These are phyloP conservation scores for Schwanniomyces sp. DNA, from an alignment of 805 yeast species.

Conservation along the genomic window DNA sequence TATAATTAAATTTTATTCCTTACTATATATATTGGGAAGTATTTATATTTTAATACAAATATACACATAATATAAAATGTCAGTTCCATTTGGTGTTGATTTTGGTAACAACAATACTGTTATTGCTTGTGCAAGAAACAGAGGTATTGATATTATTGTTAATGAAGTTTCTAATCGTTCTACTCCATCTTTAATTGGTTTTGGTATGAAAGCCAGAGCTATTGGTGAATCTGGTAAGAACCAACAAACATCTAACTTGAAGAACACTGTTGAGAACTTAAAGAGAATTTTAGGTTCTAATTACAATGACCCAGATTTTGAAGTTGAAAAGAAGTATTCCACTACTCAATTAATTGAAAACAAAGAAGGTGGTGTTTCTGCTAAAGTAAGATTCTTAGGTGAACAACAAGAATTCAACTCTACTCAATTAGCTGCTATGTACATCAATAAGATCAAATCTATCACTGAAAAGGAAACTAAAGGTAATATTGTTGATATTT, in stretches of 20 bases:
- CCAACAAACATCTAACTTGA: slow-evolving; percentile 93
- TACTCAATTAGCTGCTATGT: slow-evolving; percentile 93
- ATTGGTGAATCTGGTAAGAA: slow-evolving; percentile 96
- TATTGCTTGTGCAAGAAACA: slow-evolving; percentile 92
- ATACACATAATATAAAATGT: slow-evolving; percentile 47
- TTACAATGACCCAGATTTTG: slow-evolving; percentile 73
- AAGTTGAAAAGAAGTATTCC: slow-evolving; percentile 69
- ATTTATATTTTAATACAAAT: not conserved
- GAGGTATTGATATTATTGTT: slow-evolving; percentile 97
- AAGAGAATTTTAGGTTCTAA: slow-evolving; percentile 89
- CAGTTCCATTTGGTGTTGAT: slow-evolving; percentile 96
- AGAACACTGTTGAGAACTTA: slow-evolving; percentile 93
- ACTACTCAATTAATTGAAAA: slow-evolving; percentile 70
- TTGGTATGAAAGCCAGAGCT: slow-evolving; percentile 84
- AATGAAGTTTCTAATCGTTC: slow-evolving; percentile 98
- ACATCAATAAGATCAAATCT: slow-evolving; percentile 83
- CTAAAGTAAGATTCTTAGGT: slow-evolving; percentile 82
- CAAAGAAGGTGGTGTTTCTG: slow-evolving; percentile 73
- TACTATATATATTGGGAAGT: not conserved
- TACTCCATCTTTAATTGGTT: slow-evolving; percentile 90
- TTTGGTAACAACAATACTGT: slow-evolving; percentile 94
- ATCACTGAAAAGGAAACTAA: slow-evolving; percentile 81
- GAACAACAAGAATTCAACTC: slow-evolving; percentile 77
- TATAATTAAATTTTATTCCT: slow-evolving; percentile 1
- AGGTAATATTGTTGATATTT: slow-evolving; percentile 79